Evolutionary conservation across 208 protist genomes (phyloP).

Genomic region (Leishmania guyanensis): DNA sequence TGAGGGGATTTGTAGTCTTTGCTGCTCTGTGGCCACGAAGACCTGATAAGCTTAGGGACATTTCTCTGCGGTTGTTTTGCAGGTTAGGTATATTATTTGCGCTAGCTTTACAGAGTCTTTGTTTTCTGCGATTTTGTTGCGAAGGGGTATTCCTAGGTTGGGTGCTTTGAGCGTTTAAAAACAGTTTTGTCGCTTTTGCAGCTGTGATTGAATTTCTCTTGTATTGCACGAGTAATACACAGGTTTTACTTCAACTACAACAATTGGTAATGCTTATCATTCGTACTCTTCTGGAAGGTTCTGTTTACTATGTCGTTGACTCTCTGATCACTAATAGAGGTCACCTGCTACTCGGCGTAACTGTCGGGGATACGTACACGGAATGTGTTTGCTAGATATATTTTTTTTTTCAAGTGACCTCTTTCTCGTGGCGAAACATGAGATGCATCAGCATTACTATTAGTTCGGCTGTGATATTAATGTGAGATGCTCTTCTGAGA

Average conservation of each 20-base stretch:
- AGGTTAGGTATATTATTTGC: background rate
- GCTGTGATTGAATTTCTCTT: background rate
- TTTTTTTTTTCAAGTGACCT: no score
- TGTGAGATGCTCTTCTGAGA: no score
- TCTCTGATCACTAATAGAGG: background rate
- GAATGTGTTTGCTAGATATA: background rate
- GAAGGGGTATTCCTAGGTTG: background rate
- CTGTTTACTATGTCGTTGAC: background rate
- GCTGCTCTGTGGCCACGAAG: background rate
- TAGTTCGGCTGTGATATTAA: no score
- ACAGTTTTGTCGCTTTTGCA: no score
- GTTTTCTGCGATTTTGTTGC: background rate
- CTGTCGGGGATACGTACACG: background rate
- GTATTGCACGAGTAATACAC: background rate
- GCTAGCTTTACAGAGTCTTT: background rate
- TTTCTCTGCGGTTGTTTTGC: rapidly evolving
- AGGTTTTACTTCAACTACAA: background rate
- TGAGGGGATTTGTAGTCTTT: background rate
- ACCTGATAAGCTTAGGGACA: background rate
- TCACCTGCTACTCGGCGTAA: background rate
- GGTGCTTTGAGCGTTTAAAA: no score
- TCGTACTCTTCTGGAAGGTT: background rate
- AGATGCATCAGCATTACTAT: no score
- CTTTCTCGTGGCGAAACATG: no score
- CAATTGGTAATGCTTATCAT: background rate